These are phyloP conservation scores for Calycina herbarum DNA, from an alignment of 2,329 filamentous ascomycete genomes.

Conservation along the genomic window DNA sequence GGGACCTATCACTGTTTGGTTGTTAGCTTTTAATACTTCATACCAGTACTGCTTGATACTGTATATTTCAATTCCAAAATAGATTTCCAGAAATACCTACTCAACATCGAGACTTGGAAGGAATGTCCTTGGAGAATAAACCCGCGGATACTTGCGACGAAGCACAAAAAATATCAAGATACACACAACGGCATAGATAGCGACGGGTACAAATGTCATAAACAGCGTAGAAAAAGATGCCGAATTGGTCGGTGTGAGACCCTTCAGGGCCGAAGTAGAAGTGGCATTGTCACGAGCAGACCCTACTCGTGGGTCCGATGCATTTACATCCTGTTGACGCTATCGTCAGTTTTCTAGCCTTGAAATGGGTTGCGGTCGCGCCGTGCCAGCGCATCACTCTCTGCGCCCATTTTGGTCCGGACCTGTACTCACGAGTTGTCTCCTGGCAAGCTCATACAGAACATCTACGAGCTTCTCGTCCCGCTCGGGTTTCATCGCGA, in stretches of 20 bases:
- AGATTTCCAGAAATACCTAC: constrained; percentile 40
- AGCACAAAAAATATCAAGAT: constrained; percentile 52
- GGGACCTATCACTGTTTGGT: constrained; percentile 35
- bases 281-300: constrained; percentile 46
- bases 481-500: constrained; percentile 7
- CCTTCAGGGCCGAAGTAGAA: constrained; percentile 39
- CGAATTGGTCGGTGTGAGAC: constrained; percentile 41
- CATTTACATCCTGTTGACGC: constrained; percentile 22
- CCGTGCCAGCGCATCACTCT: constrained; percentile 1
- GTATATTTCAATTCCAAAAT: constrained; percentile 8
- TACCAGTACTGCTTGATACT: background rate
- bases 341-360: background rate
- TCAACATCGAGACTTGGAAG: constrained; percentile 49
- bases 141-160: constrained; percentile 49
- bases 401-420: constrained; percentile 16
- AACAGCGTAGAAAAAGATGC: constrained; percentile 45
- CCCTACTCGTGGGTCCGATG: constrained; percentile 44
- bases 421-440: constrained; percentile 5
- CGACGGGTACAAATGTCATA: constrained; percentile 54
- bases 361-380: background rate
- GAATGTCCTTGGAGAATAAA: constrained; percentile 57
- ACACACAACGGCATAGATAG: constrained; percentile 50
- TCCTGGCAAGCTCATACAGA: constrained; percentile 7
- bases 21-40: background rate
- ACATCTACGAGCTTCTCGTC: constrained; percentile 1